Conservation (phyloP, 2,329 filamentous ascomycete genomes). For the Neopestalotiopsis sp. region DNA sequence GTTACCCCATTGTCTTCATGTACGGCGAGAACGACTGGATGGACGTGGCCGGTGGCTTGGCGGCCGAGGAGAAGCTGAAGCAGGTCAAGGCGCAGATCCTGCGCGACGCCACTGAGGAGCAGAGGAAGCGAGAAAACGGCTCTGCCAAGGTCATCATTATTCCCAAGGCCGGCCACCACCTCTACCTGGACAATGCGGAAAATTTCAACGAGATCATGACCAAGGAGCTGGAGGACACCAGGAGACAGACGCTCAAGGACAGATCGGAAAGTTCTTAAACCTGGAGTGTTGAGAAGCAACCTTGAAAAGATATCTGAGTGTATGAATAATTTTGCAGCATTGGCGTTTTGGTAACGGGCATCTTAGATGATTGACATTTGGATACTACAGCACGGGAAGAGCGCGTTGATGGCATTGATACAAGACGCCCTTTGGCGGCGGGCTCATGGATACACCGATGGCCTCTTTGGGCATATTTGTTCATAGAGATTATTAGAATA, state of each 20-base stretch:
- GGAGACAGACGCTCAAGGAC: slow-evolving; percentile 32
- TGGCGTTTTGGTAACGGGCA: background rate
- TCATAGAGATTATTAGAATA: background rate
- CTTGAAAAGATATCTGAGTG: background rate
- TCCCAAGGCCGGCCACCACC: slow-evolving; percentile 60
- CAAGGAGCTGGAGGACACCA: slow-evolving; percentile 59
- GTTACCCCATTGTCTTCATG: slow-evolving; percentile 87
- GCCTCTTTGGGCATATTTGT: background rate
- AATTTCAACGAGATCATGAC: slow-evolving; percentile 60
- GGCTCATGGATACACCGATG: background rate
- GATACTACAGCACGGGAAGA: background rate
- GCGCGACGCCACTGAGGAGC: slow-evolving; percentile 66
- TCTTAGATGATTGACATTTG: background rate
- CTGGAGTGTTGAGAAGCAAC: background rate
- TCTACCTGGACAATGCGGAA: slow-evolving; percentile 64
- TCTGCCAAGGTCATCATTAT: slow-evolving; percentile 84
- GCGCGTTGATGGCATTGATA: background rate
- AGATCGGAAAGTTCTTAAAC: slow-evolving; percentile 10
- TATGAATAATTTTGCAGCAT: background rate
- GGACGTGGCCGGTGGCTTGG: slow-evolving; percentile 86
- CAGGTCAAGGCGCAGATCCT: slow-evolving; percentile 67
- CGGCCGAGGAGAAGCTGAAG: slow-evolving; percentile 79
- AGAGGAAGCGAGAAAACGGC: slow-evolving; percentile 75
- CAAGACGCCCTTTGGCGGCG: background rate
- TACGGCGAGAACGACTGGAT: slow-evolving; percentile 99